Evolutionary conservation across 306 rosid species (phyloP), one percentile per base, ranked within the genome.

Genomic region (Astragalus glycyphyllos): DNA sequence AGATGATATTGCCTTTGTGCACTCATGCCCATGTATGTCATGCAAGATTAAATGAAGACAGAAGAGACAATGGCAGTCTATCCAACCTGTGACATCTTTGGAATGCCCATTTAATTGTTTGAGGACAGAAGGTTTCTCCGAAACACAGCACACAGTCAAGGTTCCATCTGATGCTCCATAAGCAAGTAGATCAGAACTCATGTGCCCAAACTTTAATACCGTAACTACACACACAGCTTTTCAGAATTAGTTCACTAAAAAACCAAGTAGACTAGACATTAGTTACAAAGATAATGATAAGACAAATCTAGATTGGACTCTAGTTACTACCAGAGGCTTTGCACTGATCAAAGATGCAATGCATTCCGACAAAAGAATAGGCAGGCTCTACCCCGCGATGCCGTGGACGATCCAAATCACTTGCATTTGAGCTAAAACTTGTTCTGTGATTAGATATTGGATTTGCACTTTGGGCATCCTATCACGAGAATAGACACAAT

Each of bases 31-130:
- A 78, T 58, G 57, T 8, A 65, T 61, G 35, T 68, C 35, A 55
- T 49, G 51, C 57, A 77, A 73, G 60, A 69, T 63, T 13, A 77
- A 55, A 64, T 77, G 74, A 75, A 81, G 79, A 83, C 59, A 12
- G 34, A 60, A 8, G 14, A 10, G 38, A 20, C 46, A 82, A 71
- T 77, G 84, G 78, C 86, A 81, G 76, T 66, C 23, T 71, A 77
- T 88, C 92, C 86, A 81, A 94, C 98, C 98, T 94, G 98, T 89
- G 63, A 94, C 92, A 75, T 94, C 97, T 86, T 90, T 90, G 73
- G 95, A 83, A 78, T 94, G 98, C 49, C 98, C 98, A 38, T 73
- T 41, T 77, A 94, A 83, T 56, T 87, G 90, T 80, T 81, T 90
- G 78, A 89, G 53, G 75, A 88, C 50, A 58, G 94, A 88, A 71